These are phyloP conservation scores for Babesia divergens DNA, from an alignment of 169 alveolate species.

Conservation along the genomic window DNA sequence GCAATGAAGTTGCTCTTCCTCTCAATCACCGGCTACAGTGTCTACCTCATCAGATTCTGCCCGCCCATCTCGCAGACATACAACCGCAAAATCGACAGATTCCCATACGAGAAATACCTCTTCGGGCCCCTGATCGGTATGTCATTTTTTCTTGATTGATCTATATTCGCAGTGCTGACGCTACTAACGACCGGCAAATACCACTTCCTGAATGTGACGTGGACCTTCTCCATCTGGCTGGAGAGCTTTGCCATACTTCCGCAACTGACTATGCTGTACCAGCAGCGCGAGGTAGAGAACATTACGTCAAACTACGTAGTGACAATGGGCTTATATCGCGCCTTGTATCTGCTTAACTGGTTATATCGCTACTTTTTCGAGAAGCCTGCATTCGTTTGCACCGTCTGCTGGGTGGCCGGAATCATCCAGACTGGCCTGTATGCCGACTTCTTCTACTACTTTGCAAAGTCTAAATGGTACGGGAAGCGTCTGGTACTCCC, in stretches of 20 bases:
- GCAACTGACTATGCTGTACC: conserved; percentile 89
- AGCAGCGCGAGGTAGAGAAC: conserved; percentile 91
- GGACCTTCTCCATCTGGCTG: conserved; percentile 95
- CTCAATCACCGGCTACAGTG: conserved; percentile 82
- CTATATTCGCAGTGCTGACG: conserved; percentile 40
- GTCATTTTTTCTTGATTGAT: not conserved
- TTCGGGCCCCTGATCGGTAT: conserved; percentile 79
- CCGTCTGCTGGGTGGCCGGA: conserved; percentile 90
- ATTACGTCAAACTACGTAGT: conserved; percentile 93
- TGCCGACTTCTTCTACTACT: conserved; percentile 93
- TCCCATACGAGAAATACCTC: conserved; percentile 88
- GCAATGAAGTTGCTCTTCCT: conserved; percentile 89
- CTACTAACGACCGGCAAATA: conserved; percentile 66
- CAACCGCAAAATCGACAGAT: conserved; percentile 87
- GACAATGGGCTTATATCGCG: conserved; percentile 90
- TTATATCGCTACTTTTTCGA: conserved; percentile 84
- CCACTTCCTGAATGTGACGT: conserved; percentile 79
- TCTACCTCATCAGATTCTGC: conserved; percentile 81
- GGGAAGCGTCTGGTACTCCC: conserved; percentile 84
- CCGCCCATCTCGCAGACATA: conserved; percentile 89
- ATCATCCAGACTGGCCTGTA: conserved; percentile 90
- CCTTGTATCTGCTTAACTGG: conserved; percentile 92
- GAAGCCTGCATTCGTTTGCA: conserved; percentile 77
- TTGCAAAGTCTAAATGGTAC: conserved; percentile 87
- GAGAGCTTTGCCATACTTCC: conserved; percentile 96